Evolutionary conservation across 306 rosid species (phyloP).

Genomic region (Cicer pinnatifidum): DNA sequence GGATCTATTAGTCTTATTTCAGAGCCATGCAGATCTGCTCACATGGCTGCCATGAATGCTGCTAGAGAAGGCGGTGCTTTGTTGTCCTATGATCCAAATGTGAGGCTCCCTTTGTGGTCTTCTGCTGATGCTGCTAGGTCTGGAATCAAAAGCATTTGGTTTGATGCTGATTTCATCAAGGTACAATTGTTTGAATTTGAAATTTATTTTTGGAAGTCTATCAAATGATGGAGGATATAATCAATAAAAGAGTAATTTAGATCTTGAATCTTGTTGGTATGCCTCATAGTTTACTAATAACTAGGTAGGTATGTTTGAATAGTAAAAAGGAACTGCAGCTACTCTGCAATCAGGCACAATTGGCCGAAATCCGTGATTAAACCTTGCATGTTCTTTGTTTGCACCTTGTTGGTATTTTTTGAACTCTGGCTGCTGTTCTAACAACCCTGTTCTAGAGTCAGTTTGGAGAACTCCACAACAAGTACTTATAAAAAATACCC

Average conservation of each 20-base stretch:
- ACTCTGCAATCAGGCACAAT: no score
- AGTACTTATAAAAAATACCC: no score
- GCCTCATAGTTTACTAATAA: no score
- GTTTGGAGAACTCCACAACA: no score
- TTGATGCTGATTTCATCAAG: slow-evolving; percentile 71
- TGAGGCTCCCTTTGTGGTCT: slow-evolving; percentile 71
- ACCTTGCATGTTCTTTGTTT: no score
- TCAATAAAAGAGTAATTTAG: not conserved
- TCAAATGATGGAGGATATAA: not conserved
- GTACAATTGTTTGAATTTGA: slow-evolving; percentile 30
- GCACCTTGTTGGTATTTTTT: no score
- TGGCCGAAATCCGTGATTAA: no score
- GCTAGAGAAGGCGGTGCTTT: slow-evolving; percentile 64
- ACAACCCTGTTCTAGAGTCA: no score
- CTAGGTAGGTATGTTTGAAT: no score
- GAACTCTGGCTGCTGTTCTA: no score
- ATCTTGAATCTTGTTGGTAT: not conserved
- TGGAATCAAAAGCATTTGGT: slow-evolving; percentile 71
- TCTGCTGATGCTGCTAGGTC: slow-evolving; percentile 63
- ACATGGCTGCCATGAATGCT: slow-evolving; percentile 72
- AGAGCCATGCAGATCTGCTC: slow-evolving; percentile 75
- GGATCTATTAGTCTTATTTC: slow-evolving; percentile 72
- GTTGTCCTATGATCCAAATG: slow-evolving; percentile 75
- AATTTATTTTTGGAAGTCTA: not conserved
- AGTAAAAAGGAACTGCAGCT: no score